A percentile compares a stretch with the other conserved stretches of the same genome.
These are phyloP conservation scores for Fusarium sp. DNA, from an alignment of 2,329 filamentous ascomycete genomes.

Conservation along the genomic window DNA sequence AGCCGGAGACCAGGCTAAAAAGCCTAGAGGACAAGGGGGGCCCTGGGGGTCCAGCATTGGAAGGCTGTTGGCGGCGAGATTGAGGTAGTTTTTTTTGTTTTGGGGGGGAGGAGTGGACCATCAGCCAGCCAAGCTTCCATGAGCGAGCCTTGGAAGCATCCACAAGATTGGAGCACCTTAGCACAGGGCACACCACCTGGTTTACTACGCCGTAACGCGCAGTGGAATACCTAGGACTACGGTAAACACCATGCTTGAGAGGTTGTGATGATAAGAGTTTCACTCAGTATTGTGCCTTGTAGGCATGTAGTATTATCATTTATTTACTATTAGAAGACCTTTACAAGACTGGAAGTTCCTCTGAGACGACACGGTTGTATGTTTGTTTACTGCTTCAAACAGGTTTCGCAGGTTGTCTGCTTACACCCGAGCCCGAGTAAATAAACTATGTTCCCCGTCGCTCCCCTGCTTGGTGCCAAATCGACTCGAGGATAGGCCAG, in stretches of 20 bases:
- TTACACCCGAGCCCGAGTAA: conserved; percentile 14
- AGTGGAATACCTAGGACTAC: not conserved
- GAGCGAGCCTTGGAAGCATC: not conserved
- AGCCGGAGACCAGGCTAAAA: conserved; percentile 37
- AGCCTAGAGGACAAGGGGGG: conserved; percentile 16
- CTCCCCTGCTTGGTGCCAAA: conserved; percentile 19
- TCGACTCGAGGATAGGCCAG: conserved; percentile 25
- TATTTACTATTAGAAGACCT: not conserved
- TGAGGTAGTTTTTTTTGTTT: conserved; percentile 2
- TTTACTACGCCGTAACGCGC: too few species aligned
- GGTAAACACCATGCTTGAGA: not conserved
- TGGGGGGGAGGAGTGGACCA: conserved; percentile 37
- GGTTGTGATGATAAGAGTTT: not conserved
- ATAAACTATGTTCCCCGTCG: conserved; percentile 4
- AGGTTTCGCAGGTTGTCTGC: conserved; percentile 19
- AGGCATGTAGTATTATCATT: too few species aligned
- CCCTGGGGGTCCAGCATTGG: conserved; percentile 16
- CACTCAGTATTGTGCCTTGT: not conserved
- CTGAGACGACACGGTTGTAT: not conserved
- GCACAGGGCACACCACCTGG: not conserved
- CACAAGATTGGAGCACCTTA: not conserved
- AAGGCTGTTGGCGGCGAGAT: conserved; percentile 38
- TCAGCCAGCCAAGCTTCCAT: conserved; percentile 18
- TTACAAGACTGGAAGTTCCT: not conserved
- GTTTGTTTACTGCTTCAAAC: conserved; percentile 21